phyloP scores from a whole-genome alignment of 2,329 filamentous ascomycete species.

The Podosphaera xanthii region DNA sequence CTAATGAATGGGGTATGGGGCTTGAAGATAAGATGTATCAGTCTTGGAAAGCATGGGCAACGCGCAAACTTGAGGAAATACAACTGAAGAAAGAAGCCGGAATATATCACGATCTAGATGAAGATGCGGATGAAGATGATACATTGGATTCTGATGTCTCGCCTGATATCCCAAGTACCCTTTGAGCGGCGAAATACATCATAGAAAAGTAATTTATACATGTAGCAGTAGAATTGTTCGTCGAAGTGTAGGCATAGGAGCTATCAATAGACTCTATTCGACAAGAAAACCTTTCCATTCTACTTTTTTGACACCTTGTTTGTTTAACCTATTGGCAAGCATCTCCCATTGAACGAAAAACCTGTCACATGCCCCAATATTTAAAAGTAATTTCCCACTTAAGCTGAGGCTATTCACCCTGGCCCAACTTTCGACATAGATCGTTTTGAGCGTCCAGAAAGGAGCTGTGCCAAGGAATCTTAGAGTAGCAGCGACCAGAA shows the following conservation, averaged over 20 bases:
- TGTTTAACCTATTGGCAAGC: conserved; percentile 11
- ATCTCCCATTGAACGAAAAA: conserved; percentile 65
- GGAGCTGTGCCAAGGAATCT: conserved; percentile 25
- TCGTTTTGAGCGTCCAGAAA: conserved; percentile 40
- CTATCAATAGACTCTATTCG: conserved; percentile 4
- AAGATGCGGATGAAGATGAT: conserved; percentile 6
- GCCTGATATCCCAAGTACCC: no score
- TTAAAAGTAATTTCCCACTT: conserved; percentile 54
- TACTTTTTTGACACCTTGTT: conserved; percentile 8
- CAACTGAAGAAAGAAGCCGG: conserved; percentile 20
- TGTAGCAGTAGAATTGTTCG: no score
- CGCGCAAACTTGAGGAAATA: conserved; percentile 21
- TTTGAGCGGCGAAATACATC: no score
- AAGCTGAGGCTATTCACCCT: conserved; percentile 62
- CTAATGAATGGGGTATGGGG: conserved; percentile 54
- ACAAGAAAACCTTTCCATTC: conserved; percentile 16
- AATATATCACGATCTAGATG: conserved; percentile 21
- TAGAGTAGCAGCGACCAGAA: conserved; percentile 31
- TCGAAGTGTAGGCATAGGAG: no score
- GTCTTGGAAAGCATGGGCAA: conserved; percentile 65
- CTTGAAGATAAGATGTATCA: conserved; percentile 65
- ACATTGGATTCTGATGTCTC: no score
- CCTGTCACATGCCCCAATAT: conserved; percentile 41
- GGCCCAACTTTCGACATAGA: conserved; percentile 89
- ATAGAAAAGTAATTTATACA: no score